These are phyloP conservation scores for Atalantia buxifolia DNA, from an alignment of 345 rosid genomes.

Conservation along the genomic window DNA sequence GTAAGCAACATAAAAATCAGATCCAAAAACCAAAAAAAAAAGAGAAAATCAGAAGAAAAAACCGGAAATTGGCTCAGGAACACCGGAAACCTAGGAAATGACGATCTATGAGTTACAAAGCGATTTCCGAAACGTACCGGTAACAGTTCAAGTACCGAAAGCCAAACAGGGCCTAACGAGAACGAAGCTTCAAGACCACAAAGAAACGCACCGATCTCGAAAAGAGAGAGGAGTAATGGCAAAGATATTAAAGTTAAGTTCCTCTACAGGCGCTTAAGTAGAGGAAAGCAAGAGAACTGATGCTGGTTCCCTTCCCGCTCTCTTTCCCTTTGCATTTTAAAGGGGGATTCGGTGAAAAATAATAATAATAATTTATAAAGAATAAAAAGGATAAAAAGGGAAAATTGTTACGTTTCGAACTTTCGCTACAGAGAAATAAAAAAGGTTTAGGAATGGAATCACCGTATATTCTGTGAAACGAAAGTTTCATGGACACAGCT, in stretches of 20 bases:
- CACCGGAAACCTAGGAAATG: constrained; percentile 11
- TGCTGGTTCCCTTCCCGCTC: constrained; percentile 41
- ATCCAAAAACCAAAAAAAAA: constrained; percentile 11
- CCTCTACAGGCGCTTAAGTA: constrained; percentile 13
- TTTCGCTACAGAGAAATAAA: neutral
- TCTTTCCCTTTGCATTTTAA: constrained; percentile 26
- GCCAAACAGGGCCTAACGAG: neutral
- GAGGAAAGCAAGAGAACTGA: constrained; percentile 25
- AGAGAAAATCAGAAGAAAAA: neutral
- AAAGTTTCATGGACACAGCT: constrained; percentile 25
- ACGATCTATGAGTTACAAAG: constrained; percentile 4
- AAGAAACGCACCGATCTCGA: constrained; percentile 37
- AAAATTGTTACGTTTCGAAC: constrained; percentile 9
- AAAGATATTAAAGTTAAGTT: neutral
- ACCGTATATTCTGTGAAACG: constrained; percentile 20
- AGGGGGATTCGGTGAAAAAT: neutral
- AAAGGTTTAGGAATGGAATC: neutral
- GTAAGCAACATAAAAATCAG: neutral
- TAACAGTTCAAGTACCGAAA: constrained; percentile 12
- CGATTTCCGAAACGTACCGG: constrained; percentile 39
- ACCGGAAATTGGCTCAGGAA: neutral
- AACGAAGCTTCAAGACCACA: constrained; percentile 10
- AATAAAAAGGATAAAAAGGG: neutral
- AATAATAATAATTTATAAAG: neutral
- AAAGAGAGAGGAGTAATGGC: neutral